phyloP scores from a whole-genome alignment of 805 yeast species.

The Candida pseudofarinosa region DNA sequence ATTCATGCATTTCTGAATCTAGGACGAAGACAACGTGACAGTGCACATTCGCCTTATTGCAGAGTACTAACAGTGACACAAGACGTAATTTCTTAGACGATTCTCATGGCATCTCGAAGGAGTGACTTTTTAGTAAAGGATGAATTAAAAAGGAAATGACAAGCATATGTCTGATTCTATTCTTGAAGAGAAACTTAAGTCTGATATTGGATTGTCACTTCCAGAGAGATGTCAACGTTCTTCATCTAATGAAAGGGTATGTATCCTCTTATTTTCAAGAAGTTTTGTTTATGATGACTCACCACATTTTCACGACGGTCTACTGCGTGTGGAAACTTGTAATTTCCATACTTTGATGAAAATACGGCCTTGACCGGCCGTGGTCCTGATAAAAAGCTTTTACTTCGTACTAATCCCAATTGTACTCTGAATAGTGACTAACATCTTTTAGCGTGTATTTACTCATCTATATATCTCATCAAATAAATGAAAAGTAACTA shows the following conservation, averaged over 20 bases:
- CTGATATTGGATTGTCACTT: conserved; percentile 27
- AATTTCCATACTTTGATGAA: conserved; percentile 43
- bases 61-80: background rate
- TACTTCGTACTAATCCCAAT: too few species aligned
- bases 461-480: background rate
- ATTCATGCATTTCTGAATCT: conserved; percentile 87
- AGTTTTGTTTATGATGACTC: conserved; percentile 40
- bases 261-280: background rate
- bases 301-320: conserved; percentile 53
- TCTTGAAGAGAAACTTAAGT: conserved; percentile 58
- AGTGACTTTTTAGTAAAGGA: conserved; percentile 38
- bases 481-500: background rate
- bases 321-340: conserved; percentile 45
- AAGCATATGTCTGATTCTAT: conserved; percentile 94
- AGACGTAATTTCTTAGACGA: background rate
- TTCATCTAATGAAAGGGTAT: conserved; percentile 5
- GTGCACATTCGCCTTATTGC: background rate
- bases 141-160: conserved; percentile 78
- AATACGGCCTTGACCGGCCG: conserved; percentile 50
- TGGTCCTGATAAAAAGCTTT: conserved; percentile 34
- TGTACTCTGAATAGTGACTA: too few species aligned
- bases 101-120: background rate
- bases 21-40: background rate
- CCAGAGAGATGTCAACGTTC: background rate
- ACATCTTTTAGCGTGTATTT: conserved; percentile 1